Evolutionary conservation across 2,329 filamentous ascomycete genomes (phyloP).

Genomic region (Chaetomiaceae sp.): DNA sequence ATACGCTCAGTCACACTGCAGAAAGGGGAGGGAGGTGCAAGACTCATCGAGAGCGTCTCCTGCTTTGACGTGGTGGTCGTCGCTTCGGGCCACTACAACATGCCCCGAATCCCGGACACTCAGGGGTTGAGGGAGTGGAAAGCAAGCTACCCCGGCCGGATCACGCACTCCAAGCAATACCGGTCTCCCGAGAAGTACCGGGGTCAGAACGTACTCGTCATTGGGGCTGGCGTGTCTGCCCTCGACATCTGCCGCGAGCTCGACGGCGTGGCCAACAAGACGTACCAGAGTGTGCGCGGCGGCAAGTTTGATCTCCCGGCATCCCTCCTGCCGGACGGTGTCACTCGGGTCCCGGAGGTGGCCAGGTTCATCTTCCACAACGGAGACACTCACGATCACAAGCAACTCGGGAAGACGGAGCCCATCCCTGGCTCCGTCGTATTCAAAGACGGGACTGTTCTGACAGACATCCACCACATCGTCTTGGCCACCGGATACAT

Average conservation of each 20-base stretch:
- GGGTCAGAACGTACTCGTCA: conserved; percentile 43
- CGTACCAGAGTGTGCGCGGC: conserved; percentile 52
- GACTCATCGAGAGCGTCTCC: conserved; percentile 31
- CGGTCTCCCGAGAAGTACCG: conserved; percentile 47
- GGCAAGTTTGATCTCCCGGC: conserved; percentile 57
- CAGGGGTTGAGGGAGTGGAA: conserved; percentile 57
- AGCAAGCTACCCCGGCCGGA: conserved; percentile 43
- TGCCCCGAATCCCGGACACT: conserved; percentile 58
- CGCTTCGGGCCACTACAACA: conserved; percentile 63
- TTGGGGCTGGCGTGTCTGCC: conserved; percentile 48
- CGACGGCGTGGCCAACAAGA: conserved; percentile 33
- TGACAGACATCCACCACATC: conserved; percentile 56
- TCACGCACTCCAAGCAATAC: conserved; percentile 70
- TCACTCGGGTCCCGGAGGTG: conserved; percentile 49
- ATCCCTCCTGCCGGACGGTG: conserved; percentile 49
- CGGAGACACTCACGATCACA: conserved; percentile 4
- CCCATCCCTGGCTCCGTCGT: conserved; percentile 47
- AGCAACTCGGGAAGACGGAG: conserved; percentile 23
- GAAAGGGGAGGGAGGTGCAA: conserved; percentile 21
- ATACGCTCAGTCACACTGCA: conserved; percentile 46
- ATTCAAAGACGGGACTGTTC: conserved; percentile 47
- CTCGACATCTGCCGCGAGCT: conserved; percentile 41
- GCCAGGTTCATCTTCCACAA: conserved; percentile 41
- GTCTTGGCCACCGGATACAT: conserved; percentile 67
- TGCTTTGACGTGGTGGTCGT: conserved; percentile 62